phyloP scores from a whole-genome alignment of 1,284 basidiomycete species.

The Puccinia hordei region DNA sequence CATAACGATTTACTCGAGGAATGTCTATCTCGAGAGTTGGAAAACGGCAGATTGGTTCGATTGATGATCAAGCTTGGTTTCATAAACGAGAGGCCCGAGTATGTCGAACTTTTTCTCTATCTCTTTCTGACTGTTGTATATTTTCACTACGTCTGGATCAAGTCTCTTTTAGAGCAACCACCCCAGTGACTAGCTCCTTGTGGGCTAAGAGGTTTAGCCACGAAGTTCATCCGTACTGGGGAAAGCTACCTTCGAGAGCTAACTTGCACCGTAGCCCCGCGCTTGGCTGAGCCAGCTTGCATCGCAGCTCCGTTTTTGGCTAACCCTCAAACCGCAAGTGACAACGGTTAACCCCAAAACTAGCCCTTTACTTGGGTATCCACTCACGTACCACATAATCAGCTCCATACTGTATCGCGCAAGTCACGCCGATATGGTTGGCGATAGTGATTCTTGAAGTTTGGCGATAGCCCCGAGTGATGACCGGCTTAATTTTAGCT shows the following conservation, averaged over 20 bases:
- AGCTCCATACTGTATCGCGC: constrained; percentile 54
- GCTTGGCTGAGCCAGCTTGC: neutral
- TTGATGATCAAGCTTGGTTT: constrained; percentile 92
- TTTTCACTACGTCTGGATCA: neutral
- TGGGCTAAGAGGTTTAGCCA: no score
- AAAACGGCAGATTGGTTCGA: constrained; percentile 91
- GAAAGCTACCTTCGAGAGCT: no score
- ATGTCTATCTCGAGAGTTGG: constrained; percentile 85
- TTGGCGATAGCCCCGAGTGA: no score
- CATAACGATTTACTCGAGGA: constrained; percentile 74
- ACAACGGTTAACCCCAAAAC: no score
- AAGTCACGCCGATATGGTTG: constrained; percentile 54
- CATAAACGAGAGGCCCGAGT: constrained; percentile 98
- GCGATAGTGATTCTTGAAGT: no score
- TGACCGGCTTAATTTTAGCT: no score
- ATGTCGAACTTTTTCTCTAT: constrained; percentile 58
- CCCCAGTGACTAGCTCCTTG: no score
- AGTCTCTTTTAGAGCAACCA: neutral
- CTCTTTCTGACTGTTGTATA: neutral
- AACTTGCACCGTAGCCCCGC: no score
- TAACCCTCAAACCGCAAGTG: neutral
- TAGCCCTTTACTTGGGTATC: no score
- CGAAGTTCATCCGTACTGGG: no score
- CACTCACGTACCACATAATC: no score
- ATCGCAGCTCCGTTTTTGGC: neutral